Percentiles rank a stretch among this genome's conserved stretches.
These are phyloP conservation scores for Mucor saturninus DNA, from an alignment of 371 early-diverging fungal genomes.

Conservation along the genomic window DNA sequence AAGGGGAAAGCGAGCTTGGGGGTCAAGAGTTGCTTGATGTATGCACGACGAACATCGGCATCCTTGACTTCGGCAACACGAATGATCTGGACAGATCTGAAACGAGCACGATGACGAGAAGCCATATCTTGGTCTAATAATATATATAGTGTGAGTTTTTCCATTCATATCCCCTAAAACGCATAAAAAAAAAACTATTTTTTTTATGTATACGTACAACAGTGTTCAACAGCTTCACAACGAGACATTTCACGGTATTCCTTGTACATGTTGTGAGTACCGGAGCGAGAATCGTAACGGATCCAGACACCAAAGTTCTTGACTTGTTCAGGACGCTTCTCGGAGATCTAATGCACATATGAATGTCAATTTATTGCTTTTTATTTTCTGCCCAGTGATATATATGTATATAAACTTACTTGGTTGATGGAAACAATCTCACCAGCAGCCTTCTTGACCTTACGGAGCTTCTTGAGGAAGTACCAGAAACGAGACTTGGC, in stretches of 20 bases:
- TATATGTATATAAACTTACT: slow-evolving; percentile 64
- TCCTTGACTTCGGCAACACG: slow-evolving; percentile 91
- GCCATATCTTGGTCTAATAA: slow-evolving; percentile 96
- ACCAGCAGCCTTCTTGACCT: slow-evolving; percentile 96
- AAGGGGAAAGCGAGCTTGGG: slow-evolving; percentile 96
- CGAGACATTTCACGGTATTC: slow-evolving; percentile 97
- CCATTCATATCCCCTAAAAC: not conserved
- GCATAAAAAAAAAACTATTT: not conserved
- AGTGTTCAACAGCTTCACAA: slow-evolving; percentile 88
- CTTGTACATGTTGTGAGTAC: slow-evolving; percentile 99
- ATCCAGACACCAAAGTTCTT: slow-evolving; percentile 99
- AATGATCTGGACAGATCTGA: slow-evolving; percentile 97
- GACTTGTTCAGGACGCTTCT: slow-evolving; percentile 87
- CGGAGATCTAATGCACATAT: slow-evolving; percentile 72
- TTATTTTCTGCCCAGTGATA: not conserved
- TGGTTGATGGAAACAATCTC: slow-evolving; percentile 95
- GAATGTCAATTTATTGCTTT: not conserved
- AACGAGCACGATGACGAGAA: slow-evolving; percentile 98
- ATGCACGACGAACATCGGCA: slow-evolving; percentile 93
- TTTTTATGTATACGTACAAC: slow-evolving; percentile 60
- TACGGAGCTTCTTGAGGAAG: slow-evolving; percentile 95
- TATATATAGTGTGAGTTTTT: not conserved
- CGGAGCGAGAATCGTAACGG: slow-evolving; percentile 97
- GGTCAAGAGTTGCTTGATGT: slow-evolving; percentile 93
- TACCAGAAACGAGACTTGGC: slow-evolving; percentile 99